Evolutionary conservation across 495 filamentous ascomycete species (phyloP).

Genomic region (Trichoderma asperelloides): DNA sequence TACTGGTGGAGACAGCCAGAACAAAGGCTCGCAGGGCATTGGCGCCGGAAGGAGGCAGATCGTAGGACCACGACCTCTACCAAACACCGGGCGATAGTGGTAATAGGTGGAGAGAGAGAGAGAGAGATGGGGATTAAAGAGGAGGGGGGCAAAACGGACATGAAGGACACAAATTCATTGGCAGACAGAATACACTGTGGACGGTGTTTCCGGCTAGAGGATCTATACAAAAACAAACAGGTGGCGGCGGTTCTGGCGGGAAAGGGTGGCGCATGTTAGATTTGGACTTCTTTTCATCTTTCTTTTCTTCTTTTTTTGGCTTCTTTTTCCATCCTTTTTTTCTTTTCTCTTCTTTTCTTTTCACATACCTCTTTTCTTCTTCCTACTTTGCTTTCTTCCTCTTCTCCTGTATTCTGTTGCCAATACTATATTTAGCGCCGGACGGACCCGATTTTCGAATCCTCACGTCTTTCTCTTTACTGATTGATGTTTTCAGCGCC

Average conservation of each 20-base stretch:
- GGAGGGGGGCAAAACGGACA: neutral
- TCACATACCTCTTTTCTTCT: neutral
- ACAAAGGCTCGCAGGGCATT: slow-evolving; percentile 59
- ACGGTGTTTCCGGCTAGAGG: neutral
- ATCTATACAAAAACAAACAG: neutral
- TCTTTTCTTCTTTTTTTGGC: neutral
- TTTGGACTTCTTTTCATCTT: neutral
- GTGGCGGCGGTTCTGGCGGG: neutral
- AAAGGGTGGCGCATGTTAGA: slow-evolving; percentile 1
- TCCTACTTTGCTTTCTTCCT: neutral
- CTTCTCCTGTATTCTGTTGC: neutral
- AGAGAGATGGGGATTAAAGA: neutral
- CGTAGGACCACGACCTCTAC: slow-evolving; percentile 62
- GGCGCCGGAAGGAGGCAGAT: slow-evolving; percentile 73
- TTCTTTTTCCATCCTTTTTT: neutral
- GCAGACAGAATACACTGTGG: neutral
- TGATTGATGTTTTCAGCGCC: too few relatives aligned
- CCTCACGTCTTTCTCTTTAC: too few relatives aligned
- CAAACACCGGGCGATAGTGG: slow-evolving; percentile 11
- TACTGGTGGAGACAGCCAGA: slow-evolving; percentile 77
- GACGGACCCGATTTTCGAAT: neutral
- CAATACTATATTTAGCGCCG: too few relatives aligned
- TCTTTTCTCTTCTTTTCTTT: neutral
- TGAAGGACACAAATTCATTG: neutral
- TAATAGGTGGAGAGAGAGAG: neutral